Evolutionary conservation across 2,329 filamentous ascomycete species (phyloP).

Genomic region (Chalaropsis ovoidea): DNA sequence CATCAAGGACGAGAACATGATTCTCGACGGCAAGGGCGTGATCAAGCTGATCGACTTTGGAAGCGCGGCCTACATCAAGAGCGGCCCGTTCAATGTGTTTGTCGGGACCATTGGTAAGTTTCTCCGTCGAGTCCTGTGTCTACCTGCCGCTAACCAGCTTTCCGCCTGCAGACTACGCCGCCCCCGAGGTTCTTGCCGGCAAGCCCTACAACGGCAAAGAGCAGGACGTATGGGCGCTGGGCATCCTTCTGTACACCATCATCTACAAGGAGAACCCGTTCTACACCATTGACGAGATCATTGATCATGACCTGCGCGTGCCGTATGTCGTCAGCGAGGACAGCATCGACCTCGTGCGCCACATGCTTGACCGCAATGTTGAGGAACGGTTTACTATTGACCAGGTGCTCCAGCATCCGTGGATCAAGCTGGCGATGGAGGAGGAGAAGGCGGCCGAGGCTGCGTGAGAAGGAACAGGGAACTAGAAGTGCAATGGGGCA

Average conservation of each 20-base stretch:
- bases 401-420: slow-evolving; percentile 80
- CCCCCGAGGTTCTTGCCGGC: slow-evolving; percentile 91
- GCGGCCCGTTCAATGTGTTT: slow-evolving; percentile 95
- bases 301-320: slow-evolving; percentile 88
- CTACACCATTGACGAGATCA: slow-evolving; percentile 98
- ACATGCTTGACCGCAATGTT: slow-evolving; percentile 89
- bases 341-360: slow-evolving; percentile 80
- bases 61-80: slow-evolving; percentile 96
- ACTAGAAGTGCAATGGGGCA: neutral
- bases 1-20: slow-evolving; percentile 98
- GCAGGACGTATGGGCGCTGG: slow-evolving; percentile 96
- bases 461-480: neutral
- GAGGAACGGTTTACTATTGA: slow-evolving; percentile 73
- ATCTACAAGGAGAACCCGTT: slow-evolving; percentile 99
- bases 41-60: slow-evolving; percentile 99
- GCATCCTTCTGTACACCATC: slow-evolving; percentile 94
- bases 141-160: slow-evolving; percentile 20
- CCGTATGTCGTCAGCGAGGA: slow-evolving; percentile 83
- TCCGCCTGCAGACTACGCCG: slow-evolving; percentile 68
- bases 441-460: slow-evolving; percentile 17
- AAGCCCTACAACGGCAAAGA: slow-evolving; percentile 89
- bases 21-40: slow-evolving; percentile 85
- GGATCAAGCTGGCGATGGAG: slow-evolving; percentile 42
- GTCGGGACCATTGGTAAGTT: slow-evolving; percentile 89
- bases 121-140: neutral